phyloP scores from a whole-genome alignment of 139 green algal genomes.

The Chlorokybus atmophyticus region DNA sequence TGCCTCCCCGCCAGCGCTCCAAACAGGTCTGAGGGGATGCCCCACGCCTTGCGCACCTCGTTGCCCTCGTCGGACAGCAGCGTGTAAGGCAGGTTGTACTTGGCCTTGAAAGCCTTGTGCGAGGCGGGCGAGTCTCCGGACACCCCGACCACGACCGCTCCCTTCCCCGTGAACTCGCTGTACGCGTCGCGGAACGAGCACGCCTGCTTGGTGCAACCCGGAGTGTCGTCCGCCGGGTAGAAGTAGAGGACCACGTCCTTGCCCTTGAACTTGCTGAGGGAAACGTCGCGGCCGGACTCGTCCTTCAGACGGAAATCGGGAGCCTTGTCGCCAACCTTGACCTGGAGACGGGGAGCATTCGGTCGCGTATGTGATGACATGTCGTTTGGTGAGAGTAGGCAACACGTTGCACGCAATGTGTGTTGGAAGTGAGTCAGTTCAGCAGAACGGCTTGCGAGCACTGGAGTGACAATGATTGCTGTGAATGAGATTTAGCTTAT shows the following conservation, averaged over 20 bases:
- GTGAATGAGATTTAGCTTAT: too few relatives aligned
- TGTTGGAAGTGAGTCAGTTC: too few relatives aligned
- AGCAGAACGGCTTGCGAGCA: too few relatives aligned
- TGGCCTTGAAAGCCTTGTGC: constrained; percentile 21
- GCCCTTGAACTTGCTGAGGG: constrained; percentile 20
- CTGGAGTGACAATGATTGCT: too few relatives aligned
- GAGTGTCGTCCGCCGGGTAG: constrained; percentile 21
- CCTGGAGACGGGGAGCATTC: constrained; percentile 20
- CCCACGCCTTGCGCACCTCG: constrained; percentile 24
- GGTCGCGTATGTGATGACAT: too few relatives aligned
- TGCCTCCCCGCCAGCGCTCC: constrained; percentile 20
- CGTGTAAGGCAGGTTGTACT: constrained; percentile 26
- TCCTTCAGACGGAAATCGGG: constrained; percentile 10
- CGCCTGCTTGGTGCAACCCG: constrained; percentile 28
- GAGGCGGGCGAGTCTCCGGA: constrained; percentile 22
- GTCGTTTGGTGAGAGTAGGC: too few relatives aligned
- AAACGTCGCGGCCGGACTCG: constrained; percentile 9
- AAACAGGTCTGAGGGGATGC: constrained; percentile 23
- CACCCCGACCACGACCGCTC: constrained; percentile 21
- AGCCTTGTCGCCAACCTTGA: constrained; percentile 12
- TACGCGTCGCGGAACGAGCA: constrained; percentile 28
- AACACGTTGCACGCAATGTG: too few relatives aligned
- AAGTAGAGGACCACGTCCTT: constrained; percentile 22
- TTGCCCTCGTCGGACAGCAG: constrained; percentile 25
- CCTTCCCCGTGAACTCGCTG: constrained; percentile 14